Percentiles rank a stretch among this genome's conserved stretches.
Evolutionary conservation across 2,329 filamentous ascomycete genomes (phyloP).

Genomic region (Neoarthrinium moseri): DNA sequence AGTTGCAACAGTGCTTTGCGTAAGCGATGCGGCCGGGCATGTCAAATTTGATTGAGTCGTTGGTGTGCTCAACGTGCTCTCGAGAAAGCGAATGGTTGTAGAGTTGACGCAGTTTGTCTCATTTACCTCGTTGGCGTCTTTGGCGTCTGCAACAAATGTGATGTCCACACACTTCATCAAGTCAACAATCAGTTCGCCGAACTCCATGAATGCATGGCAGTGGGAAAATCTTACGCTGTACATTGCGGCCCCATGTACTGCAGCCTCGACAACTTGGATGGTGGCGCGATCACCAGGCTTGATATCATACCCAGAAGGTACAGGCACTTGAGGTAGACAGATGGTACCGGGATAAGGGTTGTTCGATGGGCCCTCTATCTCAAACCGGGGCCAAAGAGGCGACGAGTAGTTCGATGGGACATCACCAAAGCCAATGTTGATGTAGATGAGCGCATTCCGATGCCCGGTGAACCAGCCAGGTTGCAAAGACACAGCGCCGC

Average conservation of each 20-base stretch:
- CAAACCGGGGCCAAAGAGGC: constrained; percentile 61
- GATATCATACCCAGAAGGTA: constrained; percentile 59
- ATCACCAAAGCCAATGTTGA: constrained; percentile 68
- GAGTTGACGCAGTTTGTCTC: constrained; percentile 3
- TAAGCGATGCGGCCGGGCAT: no score
- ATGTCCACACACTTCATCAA: constrained; percentile 11
- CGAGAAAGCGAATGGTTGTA: not conserved
- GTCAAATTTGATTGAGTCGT: no score
- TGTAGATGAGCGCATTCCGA: constrained; percentile 63
- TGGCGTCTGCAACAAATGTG: constrained; percentile 17
- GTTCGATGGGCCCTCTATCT: constrained; percentile 62
- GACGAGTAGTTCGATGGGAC: constrained; percentile 66
- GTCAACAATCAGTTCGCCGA: constrained; percentile 9
- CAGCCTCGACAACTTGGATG: constrained; percentile 68
- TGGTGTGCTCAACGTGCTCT: no score
- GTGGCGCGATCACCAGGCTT: constrained; percentile 68
- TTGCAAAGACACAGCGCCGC: constrained; percentile 67
- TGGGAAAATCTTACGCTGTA: constrained; percentile 42
- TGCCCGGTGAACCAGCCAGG: constrained; percentile 74
- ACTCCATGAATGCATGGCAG: not conserved
- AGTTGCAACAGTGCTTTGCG: no score
- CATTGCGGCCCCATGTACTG: constrained; percentile 65
- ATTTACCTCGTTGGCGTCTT: not conserved
- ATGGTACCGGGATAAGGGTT: constrained; percentile 64
- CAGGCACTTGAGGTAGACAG: constrained; percentile 69